phyloP scores from a whole-genome alignment of 2,329 filamentous ascomycete genomes.

The Zasmidium cellare region DNA sequence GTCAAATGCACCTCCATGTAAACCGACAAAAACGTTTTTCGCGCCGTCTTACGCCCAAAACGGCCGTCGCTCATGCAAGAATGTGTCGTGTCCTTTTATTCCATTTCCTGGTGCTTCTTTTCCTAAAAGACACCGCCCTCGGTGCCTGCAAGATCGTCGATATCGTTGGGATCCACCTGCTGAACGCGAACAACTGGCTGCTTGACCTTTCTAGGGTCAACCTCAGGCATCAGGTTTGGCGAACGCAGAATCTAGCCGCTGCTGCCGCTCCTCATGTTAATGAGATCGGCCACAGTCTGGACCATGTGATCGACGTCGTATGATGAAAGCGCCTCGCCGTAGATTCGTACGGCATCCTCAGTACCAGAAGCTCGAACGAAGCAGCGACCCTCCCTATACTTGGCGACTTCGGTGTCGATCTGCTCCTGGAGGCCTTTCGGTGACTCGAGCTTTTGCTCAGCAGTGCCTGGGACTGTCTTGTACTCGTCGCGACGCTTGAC shows the following conservation, averaged over 20 bases:
- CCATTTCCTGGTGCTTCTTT: not conserved
- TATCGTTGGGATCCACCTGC: not conserved
- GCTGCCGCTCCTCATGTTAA: constrained; percentile 16
- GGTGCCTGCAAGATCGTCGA: not conserved
- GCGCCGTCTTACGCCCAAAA: too few species aligned
- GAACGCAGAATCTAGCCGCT: constrained; percentile 8
- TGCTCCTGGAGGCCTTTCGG: constrained; percentile 78
- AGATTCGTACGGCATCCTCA: constrained; percentile 93
- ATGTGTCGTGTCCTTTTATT: too few species aligned
- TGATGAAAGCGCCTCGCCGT: constrained; percentile 87
- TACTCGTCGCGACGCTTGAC: constrained; percentile 87
- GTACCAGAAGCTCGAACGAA: constrained; percentile 94
- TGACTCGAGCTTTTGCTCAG: constrained; percentile 81
- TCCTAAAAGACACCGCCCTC: not conserved
- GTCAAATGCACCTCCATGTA: not conserved
- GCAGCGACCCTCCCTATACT: constrained; percentile 84
- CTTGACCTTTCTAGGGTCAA: not conserved
- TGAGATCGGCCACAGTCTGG: constrained; percentile 63
- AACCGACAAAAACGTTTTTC: too few species aligned
- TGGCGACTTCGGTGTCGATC: constrained; percentile 84
- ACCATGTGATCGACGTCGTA: constrained; percentile 90
- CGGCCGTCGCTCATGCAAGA: too few species aligned
- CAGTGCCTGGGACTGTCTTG: constrained; percentile 73
- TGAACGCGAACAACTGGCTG: not conserved
- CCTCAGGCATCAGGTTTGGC: constrained; percentile 12